Evolutionary conservation across 345 rosid species (phyloP), one percentile per base, ranked within the genome.

Genomic region (Gynandropsis gynandra): DNA sequence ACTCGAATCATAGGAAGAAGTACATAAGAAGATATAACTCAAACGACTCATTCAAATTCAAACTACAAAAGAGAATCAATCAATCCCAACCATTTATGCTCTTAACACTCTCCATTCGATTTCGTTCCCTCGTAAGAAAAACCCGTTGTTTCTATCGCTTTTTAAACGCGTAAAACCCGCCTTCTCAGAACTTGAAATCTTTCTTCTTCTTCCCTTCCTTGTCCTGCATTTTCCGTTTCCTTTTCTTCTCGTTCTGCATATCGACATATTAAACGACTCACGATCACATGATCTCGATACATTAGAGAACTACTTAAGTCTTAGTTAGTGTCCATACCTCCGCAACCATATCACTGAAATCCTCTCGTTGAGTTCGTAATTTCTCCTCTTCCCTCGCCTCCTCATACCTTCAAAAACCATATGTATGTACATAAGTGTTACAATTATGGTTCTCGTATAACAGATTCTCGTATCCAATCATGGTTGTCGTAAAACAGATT

Each of bases 361-460:
- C 95, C 67, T 81, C 95, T n/a, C 76, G 83, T 62, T 88, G 92
- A 72, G 81, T 93, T 16, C 94, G 94, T 35, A 71, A 45, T 61
- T 93, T 93, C 77, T 85, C 99, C 67, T 88, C 97, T 61, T 93
- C 97, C 56, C 99, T 76, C 16, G 99, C 99, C 74, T 88, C 99
- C 79, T 85, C 97, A 5, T 87, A 93, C 76, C 98, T 92, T 65
- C 31, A 15, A 47, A 43, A 54, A 19, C 50, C 37, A 19, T 40
- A 15, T 12, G 44, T 49, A 33, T 7, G 9, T 11, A 40, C 48
- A 16, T n/a, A n/a, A n/a, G n/a, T n/a, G n/a, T n/a, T n/a, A n/a
- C n/a, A n/a, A n/a, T n/a, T n/a, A n/a, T n/a, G n/a, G n/a, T n/a
- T n/a, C n/a, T n/a, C n/a, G n/a, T n/a, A n/a, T n/a, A n/a, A n/a